These are phyloP conservation scores for Ophiocordyceps camponoti-floridani DNA, from an alignment of 2,329 filamentous ascomycete species.

Conservation along the genomic window DNA sequence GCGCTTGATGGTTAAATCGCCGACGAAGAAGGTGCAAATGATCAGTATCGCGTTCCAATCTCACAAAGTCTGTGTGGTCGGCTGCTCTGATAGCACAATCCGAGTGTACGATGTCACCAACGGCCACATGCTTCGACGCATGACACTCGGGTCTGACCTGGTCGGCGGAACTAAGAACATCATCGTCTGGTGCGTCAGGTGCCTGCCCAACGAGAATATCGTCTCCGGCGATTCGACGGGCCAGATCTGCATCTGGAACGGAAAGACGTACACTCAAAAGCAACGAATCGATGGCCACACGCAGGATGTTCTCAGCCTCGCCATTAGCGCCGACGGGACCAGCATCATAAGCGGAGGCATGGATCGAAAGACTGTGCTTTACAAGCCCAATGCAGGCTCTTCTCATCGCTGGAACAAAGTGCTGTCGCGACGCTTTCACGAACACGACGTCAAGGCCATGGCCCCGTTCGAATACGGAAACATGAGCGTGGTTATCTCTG, in stretches of 20 bases:
- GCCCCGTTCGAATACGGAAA: conserved; percentile 70
- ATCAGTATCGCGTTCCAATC: conserved; percentile 85
- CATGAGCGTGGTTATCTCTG: conserved; percentile 77
- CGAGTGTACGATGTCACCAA: conserved; percentile 75
- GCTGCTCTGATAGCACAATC: conserved; percentile 93
- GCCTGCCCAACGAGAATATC: conserved; percentile 72
- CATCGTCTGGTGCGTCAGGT: conserved; percentile 86
- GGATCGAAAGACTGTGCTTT: conserved; percentile 73
- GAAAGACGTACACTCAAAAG: conserved; percentile 73
- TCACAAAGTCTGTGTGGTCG: conserved; percentile 64
- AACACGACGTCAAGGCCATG: conserved; percentile 90
- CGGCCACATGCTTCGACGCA: conserved; percentile 57
- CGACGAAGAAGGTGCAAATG: conserved; percentile 72
- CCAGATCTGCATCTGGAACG: conserved; percentile 85
- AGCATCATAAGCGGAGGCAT: conserved; percentile 81
- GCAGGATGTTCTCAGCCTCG: conserved; percentile 80
- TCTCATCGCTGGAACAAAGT: conserved; percentile 64
- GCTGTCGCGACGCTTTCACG: conserved; percentile 74
- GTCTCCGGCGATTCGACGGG: conserved; percentile 91
- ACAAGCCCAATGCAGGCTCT: conserved; percentile 45
- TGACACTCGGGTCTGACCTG: conserved; percentile 70
- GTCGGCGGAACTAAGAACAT: conserved; percentile 65
- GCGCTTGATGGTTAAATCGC: conserved; percentile 54
- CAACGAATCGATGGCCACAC: conserved; percentile 78
- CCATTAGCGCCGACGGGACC: conserved; percentile 61